Evolutionary conservation across 2,329 filamentous ascomycete species (phyloP), one percentile per base, ranked within the genome.

Genomic region (Zasmidium angulare): DNA sequence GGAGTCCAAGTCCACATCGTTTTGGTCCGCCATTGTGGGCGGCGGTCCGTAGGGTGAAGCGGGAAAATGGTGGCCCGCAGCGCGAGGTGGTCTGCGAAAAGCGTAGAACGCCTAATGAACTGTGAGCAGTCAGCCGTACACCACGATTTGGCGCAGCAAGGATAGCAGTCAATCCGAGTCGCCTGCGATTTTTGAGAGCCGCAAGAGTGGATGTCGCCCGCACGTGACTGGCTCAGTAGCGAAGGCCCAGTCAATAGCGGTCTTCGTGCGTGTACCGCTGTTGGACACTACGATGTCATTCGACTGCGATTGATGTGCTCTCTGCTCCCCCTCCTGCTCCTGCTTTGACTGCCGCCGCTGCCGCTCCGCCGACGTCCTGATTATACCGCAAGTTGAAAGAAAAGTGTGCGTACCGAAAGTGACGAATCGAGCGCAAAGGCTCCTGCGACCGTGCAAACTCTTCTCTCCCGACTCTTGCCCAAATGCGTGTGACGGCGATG

Each of bases 1-100:
- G 74, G 93, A 97, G 81, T 99, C 95, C 82, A 99, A 86, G 82
- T 98, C 93, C 81, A 98, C 91, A 81, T 98, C 93, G 81, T 91
- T 84, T 75, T 86, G 81, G 79, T 90, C 88, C 77, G 87, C 87
- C 88, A 90, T 90, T 75, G 76, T 79, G 55, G 66, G 68, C 67
- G 66, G 61, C 46, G 23, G 51, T 50, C 48, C 46, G 36, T 43
- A 52, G 55, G 56, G 50, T 55, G 46, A 51, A 51, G 46, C 54
- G 59, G 51, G 50, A 50, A 54, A 24, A 51, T 46, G 46, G 47
- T 62, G 60, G 60, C 61, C 59, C 56, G 57, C 59, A 53, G 53
- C 51, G 55, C 51, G 55, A 29, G 40, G 53, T 51, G 49, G 55
- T 63, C 62, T 51, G 52, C 53, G 47, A 47, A 46, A 53, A 55